Base-by-base conservation (phyloP, 345 rosid species). In the Melastoma malabathricum region DNA sequence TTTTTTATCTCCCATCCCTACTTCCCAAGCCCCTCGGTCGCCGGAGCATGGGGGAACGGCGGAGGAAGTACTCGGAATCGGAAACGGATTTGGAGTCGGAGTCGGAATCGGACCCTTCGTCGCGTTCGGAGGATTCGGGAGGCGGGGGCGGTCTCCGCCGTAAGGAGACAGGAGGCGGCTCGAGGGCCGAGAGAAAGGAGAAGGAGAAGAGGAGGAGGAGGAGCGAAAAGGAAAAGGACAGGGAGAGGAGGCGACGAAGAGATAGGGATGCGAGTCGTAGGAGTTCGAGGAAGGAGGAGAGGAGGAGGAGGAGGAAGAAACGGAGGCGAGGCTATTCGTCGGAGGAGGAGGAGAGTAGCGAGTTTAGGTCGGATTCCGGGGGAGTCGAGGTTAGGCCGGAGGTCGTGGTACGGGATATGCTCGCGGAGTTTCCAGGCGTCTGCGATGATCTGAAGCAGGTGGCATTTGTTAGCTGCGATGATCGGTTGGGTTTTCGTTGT, bases 361-460 rank as follows among this genome's bases (percentile, higher is more conserved):
- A 51, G 74, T 50, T 10, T 54, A 66, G 50, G 60, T 25, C 15
- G 63, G 62, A 67, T 54, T 47, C 47, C 0, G 75, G 70, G 56
- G 48, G 54, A 15, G 50, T 45, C 19, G 60, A 54, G 45, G 48
- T 67, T 47, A 62, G 52, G 7, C 81, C 95, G 27, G 81, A 70
- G 62, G 66, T 43, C 46, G 82, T 70, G 39, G 72, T 77, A 4
- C 59, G 68, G 43, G 75, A 68, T 53, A 57, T 86, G 74, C 58
- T 89, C 2, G 31, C 19, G 18, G 80, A 83, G 52, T 89, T 81
- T 47, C 94, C 94, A 34, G 52, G 65, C 44, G 83, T 81, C 54
- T 83, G 74, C 18, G 60, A 56, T 59, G 97, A 86, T 68, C 61
- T 89, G 74, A 79, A 60, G 61, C 88, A 75, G 84, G 95, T 76